Base-by-base conservation (phyloP, 331 rosid genomes). In the Acacia pycnantha region DNA sequence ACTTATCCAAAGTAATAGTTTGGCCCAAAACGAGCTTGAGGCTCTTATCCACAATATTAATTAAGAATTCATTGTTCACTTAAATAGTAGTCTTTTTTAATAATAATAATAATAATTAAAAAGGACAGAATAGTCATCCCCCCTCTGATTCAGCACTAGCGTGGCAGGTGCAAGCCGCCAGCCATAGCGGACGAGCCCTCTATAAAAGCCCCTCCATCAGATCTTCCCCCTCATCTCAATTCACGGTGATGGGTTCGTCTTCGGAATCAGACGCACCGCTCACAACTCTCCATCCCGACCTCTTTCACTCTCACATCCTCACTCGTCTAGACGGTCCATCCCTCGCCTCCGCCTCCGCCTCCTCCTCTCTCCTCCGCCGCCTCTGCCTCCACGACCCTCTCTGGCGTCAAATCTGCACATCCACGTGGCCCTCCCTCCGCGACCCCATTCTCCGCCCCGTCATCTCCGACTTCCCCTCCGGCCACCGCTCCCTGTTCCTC, bases 351-450 rank as follows among this genome's bases (percentile, higher is more conserved):
- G 85, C 89, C 35, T 53, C 92, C 24, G 80, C 90, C 40, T 44
- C 92, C 4, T 85, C 91, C 11, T 83, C 93, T 2, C 81, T 85
- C 4, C 53, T 93, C 46, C 93, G 84, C 71, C 29, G 67, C 13
- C 93, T 95, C 81, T 90, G 96, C 84, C 11, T 84, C 35, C 86
- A 90, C n/a, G 85, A 85, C 11, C 40, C 78, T 14, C 92, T 95
- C 84, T 95, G 99, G 99, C 89, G 76, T 0, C 78, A 81, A 9
- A 84, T 87, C 62, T 86, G 88, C 86, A 6, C 83, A 69, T 10
- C 92, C 81, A 74, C 70, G 11, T 95, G 99, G 99, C 99, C 98
- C 2, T 93, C 98, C 33, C 78, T 85, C 14, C 24, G 70, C 4
- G 24, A 90, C 33, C 87, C 92, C 2, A 73, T 56, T 1, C 75